phyloP scores from a whole-genome alignment of 345 rosid species.

The Melastoma malabathricum region DNA sequence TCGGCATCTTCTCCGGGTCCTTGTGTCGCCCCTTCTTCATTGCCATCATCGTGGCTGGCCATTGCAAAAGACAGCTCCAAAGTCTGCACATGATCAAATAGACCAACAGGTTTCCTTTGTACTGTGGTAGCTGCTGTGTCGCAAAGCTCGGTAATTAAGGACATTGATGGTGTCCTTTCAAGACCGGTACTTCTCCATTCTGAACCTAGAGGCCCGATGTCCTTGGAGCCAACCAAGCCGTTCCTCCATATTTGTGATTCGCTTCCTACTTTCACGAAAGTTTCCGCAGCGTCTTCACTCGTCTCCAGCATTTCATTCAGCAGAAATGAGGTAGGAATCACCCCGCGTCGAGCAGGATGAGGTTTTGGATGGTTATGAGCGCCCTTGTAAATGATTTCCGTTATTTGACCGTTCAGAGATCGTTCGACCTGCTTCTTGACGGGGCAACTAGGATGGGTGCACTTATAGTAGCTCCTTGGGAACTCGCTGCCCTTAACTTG shows the following conservation, averaged over 20 bases:
- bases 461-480: constrained; percentile 57
- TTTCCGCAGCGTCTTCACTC: constrained; percentile 15
- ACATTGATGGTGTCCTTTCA: constrained; percentile 34
- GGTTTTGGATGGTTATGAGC: constrained; percentile 45
- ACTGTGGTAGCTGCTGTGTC: constrained; percentile 25
- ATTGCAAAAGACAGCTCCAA: constrained; percentile 38
- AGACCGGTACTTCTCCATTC: constrained; percentile 22
- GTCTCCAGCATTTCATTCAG: constrained; percentile 22
- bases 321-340: constrained; percentile 19
- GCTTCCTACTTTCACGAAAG: constrained; percentile 17
- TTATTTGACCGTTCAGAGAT: constrained; percentile 47
- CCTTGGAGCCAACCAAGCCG: constrained; percentile 16
- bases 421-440: constrained; percentile 54
- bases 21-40: constrained; percentile 33
- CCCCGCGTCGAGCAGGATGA: constrained; percentile 29
- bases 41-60: constrained; percentile 42
- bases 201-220: constrained; percentile 13
- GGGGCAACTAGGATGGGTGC: constrained; percentile 40
- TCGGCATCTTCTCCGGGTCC: constrained; percentile 28
- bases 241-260: constrained; percentile 23
- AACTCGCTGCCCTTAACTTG: constrained; percentile 57
- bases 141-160: constrained; percentile 35
- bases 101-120: constrained; percentile 19
- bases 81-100: constrained; percentile 29
- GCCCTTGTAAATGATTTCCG: constrained; percentile 54